Percentiles rank a stretch among this genome's conserved stretches.
These are phyloP conservation scores for Tirmania nivea DNA, from an alignment of 495 filamentous ascomycete genomes.

Conservation along the genomic window DNA sequence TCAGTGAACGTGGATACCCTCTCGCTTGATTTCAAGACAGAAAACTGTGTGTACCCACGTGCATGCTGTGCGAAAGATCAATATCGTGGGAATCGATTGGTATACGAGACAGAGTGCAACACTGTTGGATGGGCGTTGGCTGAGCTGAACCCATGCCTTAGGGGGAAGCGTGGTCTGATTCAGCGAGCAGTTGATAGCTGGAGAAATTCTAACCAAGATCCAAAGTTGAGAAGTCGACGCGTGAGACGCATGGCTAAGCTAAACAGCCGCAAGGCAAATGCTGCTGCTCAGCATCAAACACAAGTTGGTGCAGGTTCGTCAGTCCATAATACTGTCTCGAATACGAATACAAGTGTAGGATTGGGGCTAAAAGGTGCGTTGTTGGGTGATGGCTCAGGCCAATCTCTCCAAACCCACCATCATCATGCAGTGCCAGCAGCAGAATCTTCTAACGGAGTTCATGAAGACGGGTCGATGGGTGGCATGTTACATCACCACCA, in stretches of 20 bases:
- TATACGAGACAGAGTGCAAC: slow-evolving; percentile 97
- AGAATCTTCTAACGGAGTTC: neutral
- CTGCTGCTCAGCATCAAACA: slow-evolving; percentile 23
- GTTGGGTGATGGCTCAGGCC: slow-evolving; percentile 14
- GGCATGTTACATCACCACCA: slow-evolving; percentile 81
- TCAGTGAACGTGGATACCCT: slow-evolving; percentile 80
- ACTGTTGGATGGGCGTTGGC: slow-evolving; percentile 93
- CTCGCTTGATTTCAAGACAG: slow-evolving; percentile 72
- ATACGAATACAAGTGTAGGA: slow-evolving; percentile 9
- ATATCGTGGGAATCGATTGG: slow-evolving; percentile 80
- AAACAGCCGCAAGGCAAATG: slow-evolving; percentile 50
- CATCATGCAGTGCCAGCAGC: slow-evolving; percentile 35
- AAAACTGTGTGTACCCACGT: slow-evolving; percentile 93
- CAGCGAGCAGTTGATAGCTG: slow-evolving; percentile 95
- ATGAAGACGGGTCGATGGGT: slow-evolving; percentile 60
- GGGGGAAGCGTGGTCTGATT: slow-evolving; percentile 86
- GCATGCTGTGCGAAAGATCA: slow-evolving; percentile 90
- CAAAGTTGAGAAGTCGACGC: slow-evolving; percentile 65
- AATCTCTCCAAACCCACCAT: slow-evolving; percentile 51
- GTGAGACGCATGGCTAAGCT: slow-evolving; percentile 92
- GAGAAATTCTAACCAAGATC: slow-evolving; percentile 96
- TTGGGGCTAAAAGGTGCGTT: slow-evolving; percentile 20
- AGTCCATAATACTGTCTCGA: slow-evolving; percentile 8
- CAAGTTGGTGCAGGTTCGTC: slow-evolving; percentile 18
- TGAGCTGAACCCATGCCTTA: slow-evolving; percentile 68